These are phyloP conservation scores for Phytopythium montanum DNA, from an alignment of 352 stramenopile species.

Conservation along the genomic window DNA sequence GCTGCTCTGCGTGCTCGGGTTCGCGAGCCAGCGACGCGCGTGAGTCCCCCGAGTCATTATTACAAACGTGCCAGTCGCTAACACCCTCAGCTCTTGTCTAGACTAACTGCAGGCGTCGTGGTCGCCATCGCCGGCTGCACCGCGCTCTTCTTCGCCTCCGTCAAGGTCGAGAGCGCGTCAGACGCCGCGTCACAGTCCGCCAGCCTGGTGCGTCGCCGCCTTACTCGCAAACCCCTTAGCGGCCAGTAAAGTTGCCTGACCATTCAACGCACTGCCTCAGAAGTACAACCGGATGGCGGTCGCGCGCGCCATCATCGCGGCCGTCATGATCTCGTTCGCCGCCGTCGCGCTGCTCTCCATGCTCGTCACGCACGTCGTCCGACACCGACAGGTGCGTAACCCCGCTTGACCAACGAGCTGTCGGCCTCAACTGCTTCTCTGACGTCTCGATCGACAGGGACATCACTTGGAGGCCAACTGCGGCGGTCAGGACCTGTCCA, in stretches of 20 bases:
- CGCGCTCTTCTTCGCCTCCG: conserved; percentile 33
- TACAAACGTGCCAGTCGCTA: background rate
- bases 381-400: conserved; percentile 26
- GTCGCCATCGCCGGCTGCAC: conserved; percentile 20
- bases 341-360: conserved; percentile 32
- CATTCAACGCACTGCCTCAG: background rate
- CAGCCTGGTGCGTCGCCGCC: background rate
- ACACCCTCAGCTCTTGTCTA: background rate
- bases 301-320: conserved; percentile 26
- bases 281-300: conserved; percentile 37
- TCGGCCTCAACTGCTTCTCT: background rate
- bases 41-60: conserved; percentile 1
- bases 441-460: background rate
- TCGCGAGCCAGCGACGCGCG: conserved; percentile 13
- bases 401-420: too few relatives aligned
- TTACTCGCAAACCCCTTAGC: background rate
- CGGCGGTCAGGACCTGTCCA: background rate
- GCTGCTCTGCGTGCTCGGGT: conserved; percentile 28
- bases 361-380: conserved; percentile 29
- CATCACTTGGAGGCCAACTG: conserved; percentile 2
- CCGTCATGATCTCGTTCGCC: conserved; percentile 34
- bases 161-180: conserved; percentile 20
- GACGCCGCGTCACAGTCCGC: conserved; percentile 4
- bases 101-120: conserved; percentile 21
- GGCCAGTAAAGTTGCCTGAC: background rate